Conservation (phyloP, 176 grass and related monocot genomes). For the Luzula sylvatica region DNA sequence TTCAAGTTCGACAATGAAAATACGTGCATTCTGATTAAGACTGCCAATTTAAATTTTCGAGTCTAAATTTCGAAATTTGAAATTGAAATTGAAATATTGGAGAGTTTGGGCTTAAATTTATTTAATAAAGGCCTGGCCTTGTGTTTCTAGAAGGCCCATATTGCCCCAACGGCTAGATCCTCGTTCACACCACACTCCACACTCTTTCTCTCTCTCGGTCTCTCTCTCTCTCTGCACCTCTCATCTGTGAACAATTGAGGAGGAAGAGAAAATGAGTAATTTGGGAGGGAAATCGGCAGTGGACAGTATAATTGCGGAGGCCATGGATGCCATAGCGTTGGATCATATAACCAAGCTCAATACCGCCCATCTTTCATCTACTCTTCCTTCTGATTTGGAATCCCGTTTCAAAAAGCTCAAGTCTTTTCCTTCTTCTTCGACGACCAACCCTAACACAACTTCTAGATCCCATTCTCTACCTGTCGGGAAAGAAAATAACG, state of each 20-base stretch:
- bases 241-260: slow-evolving; percentile 22
- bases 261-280: neutral
- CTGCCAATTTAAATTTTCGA: no score
- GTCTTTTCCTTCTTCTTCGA: slow-evolving; percentile 30
- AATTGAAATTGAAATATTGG: no score
- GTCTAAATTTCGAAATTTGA: no score
- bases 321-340: slow-evolving; percentile 43
- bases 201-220: neutral
- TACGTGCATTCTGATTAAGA: no score
- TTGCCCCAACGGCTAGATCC: no score
- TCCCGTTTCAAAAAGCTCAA: slow-evolving; percentile 89
- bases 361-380: slow-evolving; percentile 54
- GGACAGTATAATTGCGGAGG: slow-evolving; percentile 65
- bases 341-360: slow-evolving; percentile 69
- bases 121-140: no score
- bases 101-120: no score
- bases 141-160: no score
- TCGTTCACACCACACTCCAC: neutral
- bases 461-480: neutral
- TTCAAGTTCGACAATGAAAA: no score
- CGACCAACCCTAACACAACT: neutral
- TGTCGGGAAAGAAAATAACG: slow-evolving; percentile 13
- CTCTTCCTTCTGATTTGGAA: slow-evolving; percentile 50
- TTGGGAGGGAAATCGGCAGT: slow-evolving; percentile 25
- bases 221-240: neutral